Evolutionary conservation across 192 early-diverging fungal species (phyloP).

Genomic region (Backusella mclennaniae): DNA sequence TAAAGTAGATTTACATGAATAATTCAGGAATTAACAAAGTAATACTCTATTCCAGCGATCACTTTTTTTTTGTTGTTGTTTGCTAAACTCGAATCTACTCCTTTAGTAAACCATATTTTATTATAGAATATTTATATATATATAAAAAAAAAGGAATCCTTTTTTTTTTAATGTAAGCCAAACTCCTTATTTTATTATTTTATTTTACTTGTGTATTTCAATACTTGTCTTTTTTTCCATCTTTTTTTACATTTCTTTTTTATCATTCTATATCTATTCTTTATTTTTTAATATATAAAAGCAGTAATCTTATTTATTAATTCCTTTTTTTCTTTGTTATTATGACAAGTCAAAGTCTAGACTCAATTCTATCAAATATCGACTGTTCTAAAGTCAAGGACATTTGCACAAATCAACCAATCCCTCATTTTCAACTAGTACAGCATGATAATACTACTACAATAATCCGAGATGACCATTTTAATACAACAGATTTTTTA

Average conservation of each 20-base stretch:
- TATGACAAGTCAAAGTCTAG: background rate
- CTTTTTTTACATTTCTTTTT: background rate
- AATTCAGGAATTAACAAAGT: background rate
- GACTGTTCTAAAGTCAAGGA: background rate
- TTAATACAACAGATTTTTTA: background rate
- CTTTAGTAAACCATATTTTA: too few species aligned
- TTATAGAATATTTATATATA: too few species aligned
- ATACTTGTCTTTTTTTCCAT: background rate
- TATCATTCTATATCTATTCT: background rate
- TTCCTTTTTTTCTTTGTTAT: background rate
- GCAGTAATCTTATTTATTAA: background rate
- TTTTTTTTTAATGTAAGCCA: background rate
- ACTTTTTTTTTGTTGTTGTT: background rate
- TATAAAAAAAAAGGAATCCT: too few species aligned
- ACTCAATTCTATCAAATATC: slow-evolving; percentile 1
- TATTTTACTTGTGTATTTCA: background rate
- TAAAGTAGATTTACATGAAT: background rate
- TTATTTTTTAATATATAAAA: background rate
- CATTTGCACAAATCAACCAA: background rate
- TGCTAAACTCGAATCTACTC: too few species aligned
- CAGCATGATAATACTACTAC: background rate
- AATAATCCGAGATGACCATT: slow-evolving; percentile 2
- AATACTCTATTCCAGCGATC: background rate
- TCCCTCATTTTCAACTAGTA: background rate
- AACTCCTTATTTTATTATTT: background rate